Base-by-base conservation (phyloP, 371 early-diverging fungal genomes). In the Apophysomyces trapeziformis region DNA sequence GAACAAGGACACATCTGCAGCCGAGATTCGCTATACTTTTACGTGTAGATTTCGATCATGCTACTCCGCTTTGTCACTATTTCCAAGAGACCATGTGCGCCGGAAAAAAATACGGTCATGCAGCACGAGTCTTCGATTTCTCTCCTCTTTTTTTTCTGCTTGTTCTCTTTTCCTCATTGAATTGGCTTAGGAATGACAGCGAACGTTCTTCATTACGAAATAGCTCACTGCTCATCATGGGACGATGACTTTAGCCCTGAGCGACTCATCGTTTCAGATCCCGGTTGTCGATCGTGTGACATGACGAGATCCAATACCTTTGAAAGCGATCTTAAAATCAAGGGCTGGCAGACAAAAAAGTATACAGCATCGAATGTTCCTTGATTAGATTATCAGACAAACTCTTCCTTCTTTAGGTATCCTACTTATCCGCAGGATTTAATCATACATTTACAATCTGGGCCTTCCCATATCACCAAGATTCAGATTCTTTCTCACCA, bases 401-500 rank as follows among this genome's bases (percentile, higher is more conserved):
- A 32, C 54, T 39, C 9, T 32, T 16, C 21, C n/a, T 2, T 50
- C 5, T 57, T 44, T 73, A 92, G 93, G 64, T 90, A 89, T 70
- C 89, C 92, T 61, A 71, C 73, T 39, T 93, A 85, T 65, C 93
- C 93, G 9, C 93, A 93, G 70, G 85, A 82, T 60, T 71, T 93
- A 5, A 85, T 90, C 56, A 70, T 93, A 26, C 85, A 81, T 56
- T 75, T 91, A 45, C 60, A 79, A 5, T 76, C 84, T 46, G 91
- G 90, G 7, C 70, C 77, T 43, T 85, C 87, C 36, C 83, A 86
- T 57, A 80, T 93, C n/a, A 73, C 83, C 37, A 90, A 91, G 76
- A 79, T 93, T 50, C 90, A 93, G 68, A 70, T 92, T 32, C 76
- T 93, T 26, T 85, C 87, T 14, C 93, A 93, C 72, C 93, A 93